phyloP scores from a whole-genome alignment of 805 yeast genomes.

The Kurtzmaniella fragi region DNA sequence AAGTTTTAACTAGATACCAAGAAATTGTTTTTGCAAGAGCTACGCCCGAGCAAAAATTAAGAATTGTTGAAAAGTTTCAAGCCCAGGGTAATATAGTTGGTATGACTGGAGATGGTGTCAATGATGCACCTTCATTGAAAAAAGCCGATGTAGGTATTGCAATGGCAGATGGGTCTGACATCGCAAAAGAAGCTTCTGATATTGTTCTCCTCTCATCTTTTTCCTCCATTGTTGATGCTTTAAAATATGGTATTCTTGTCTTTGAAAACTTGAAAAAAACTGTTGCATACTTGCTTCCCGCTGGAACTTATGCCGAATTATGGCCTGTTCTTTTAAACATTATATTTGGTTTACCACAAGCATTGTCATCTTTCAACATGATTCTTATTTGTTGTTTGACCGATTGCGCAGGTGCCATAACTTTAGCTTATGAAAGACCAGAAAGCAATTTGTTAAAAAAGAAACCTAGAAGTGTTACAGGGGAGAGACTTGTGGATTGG shows the following conservation, averaged over 20 bases:
- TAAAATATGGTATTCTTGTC: conserved; percentile 41
- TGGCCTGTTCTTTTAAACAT: conserved; percentile 47
- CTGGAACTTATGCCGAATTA: conserved; percentile 46
- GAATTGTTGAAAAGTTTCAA: conserved; percentile 44
- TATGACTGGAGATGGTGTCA: conserved; percentile 35
- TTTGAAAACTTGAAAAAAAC: conserved; percentile 46
- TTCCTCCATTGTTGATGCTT: conserved; percentile 26
- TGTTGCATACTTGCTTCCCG: conserved; percentile 46
- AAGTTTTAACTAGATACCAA: conserved; percentile 24
- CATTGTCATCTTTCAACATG: conserved; percentile 45
- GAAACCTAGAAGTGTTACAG: conserved; percentile 38
- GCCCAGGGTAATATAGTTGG: conserved; percentile 22
- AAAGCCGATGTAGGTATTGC: conserved; percentile 32
- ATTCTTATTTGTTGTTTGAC: conserved; percentile 46
- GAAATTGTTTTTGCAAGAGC: conserved; percentile 39
- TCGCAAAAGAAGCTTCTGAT: conserved; percentile 36
- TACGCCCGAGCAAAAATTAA: conserved; percentile 48
- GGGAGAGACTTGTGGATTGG: conserved; percentile 36
- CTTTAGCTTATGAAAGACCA: conserved; percentile 39
- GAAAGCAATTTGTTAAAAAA: conserved; percentile 39
- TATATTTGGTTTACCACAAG: conserved; percentile 46
- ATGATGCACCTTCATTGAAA: conserved; percentile 31
- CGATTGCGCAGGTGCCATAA: conserved; percentile 42
- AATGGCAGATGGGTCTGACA: conserved; percentile 24
- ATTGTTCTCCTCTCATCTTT: conserved; percentile 23